A percentile compares a stretch with the other conserved stretches of the same genome.
Evolutionary conservation across 371 early-diverging fungal genomes (phyloP).

Genomic region (Haplosporangium sp.): DNA sequence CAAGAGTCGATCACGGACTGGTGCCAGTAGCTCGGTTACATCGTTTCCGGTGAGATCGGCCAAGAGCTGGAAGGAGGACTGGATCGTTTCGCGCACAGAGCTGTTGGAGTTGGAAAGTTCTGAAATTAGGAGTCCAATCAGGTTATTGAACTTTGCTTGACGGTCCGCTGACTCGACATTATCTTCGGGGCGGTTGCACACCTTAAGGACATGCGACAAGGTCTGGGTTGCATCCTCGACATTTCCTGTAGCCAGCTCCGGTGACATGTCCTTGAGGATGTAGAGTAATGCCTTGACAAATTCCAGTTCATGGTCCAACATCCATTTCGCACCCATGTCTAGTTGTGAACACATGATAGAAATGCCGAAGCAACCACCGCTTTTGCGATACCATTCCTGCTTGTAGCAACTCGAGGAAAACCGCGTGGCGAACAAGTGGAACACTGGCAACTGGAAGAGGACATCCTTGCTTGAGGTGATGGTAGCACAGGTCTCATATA

Average conservation of each 20-base stretch:
- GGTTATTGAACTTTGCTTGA: constrained; percentile 69
- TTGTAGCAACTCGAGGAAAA: constrained; percentile 90
- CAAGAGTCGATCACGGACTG: constrained; percentile 88
- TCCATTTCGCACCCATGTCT: constrained; percentile 88
- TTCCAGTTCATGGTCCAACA: constrained; percentile 92
- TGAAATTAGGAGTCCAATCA: constrained; percentile 86
- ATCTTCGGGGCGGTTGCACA: constrained; percentile 81
- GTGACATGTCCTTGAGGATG: constrained; percentile 91
- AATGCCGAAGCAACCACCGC: constrained; percentile 93
- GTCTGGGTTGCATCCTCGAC: constrained; percentile 83
- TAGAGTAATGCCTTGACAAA: constrained; percentile 93
- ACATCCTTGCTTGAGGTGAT: constrained; percentile 70
- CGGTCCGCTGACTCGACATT: constrained; percentile 66
- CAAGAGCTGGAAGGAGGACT: constrained; percentile 83
- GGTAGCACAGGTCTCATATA: constrained; percentile 71
- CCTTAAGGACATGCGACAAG: constrained; percentile 80
- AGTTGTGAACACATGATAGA: constrained; percentile 83
- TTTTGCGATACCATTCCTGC: constrained; percentile 85
- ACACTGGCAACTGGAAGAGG: constrained; percentile 76
- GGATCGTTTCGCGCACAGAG: constrained; percentile 90
- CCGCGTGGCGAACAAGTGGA: constrained; percentile 79
- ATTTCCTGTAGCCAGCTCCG: constrained; percentile 82
- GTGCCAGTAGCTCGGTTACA: constrained; percentile 87
- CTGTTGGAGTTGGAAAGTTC: constrained; percentile 94
- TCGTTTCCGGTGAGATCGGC: constrained; percentile 81